Conservation (phyloP, 768 basidiomycete genomes). For the Psilocybe cyanescens region DNA sequence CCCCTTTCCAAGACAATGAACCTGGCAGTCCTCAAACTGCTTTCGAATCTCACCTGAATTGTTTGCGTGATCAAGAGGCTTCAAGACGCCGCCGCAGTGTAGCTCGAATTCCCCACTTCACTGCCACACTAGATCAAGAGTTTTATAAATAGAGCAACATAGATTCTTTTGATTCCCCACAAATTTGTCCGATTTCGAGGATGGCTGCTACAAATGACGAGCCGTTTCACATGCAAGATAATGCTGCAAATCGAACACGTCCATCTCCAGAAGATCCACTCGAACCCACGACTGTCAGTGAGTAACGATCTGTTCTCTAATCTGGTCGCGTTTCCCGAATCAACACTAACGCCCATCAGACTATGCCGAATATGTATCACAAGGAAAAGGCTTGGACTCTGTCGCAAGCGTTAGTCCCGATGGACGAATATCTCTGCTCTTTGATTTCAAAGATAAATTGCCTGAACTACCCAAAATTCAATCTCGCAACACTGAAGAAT, state of each 20-base stretch:
- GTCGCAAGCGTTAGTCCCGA: conserved; percentile 43
- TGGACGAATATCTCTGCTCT: conserved; percentile 49
- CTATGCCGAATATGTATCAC: conserved; percentile 40
- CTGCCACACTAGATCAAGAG: background rate
- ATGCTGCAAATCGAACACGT: background rate
- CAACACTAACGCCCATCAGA: conserved; percentile 22
- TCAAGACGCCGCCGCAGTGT: too few species aligned
- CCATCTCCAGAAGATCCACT: background rate
- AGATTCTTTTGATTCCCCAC: background rate
- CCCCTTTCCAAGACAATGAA: background rate
- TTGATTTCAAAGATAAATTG: conserved; percentile 51
- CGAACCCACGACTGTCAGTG: background rate
- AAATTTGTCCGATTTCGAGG: background rate
- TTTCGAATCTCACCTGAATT: too few species aligned
- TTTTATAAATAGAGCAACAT: background rate
- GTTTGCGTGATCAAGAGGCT: too few species aligned
- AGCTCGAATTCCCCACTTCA: background rate
- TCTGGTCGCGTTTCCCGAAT: background rate
- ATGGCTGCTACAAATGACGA: background rate
- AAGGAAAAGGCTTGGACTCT: conserved; percentile 47
- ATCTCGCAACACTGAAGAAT: conserved; percentile 50
- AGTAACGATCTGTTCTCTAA: background rate
- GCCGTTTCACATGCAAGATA: background rate
- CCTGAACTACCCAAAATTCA: conserved; percentile 51
- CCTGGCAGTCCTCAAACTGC: background rate